Conservation (phyloP, 208 protist species). For the Trypanosomatidae sp. region DNA sequence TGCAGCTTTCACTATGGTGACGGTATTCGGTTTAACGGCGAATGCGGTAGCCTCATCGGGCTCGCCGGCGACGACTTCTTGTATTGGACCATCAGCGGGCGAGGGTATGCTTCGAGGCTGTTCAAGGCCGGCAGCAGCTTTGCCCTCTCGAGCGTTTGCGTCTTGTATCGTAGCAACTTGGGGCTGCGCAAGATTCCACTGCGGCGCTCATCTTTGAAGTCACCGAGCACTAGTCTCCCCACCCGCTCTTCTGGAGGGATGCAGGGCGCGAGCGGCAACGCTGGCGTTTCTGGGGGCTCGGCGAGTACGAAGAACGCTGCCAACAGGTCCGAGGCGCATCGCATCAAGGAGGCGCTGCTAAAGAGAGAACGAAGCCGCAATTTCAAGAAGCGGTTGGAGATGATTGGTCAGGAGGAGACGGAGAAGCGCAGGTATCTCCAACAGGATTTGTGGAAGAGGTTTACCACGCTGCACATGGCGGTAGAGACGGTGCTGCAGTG, state of each 20-base stretch:
- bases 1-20: slow-evolving; percentile 78
- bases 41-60: slow-evolving; percentile 73
- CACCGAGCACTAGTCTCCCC: not conserved
- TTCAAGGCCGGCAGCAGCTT: slow-evolving; percentile 65
- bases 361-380: slow-evolving; percentile 38
- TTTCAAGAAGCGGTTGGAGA: slow-evolving; percentile 28
- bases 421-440: slow-evolving; percentile 40
- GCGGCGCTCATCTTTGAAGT: slow-evolving; percentile 12
- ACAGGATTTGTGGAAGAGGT: slow-evolving; percentile 11
- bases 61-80: slow-evolving; percentile 68
- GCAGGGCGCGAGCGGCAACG: not conserved
- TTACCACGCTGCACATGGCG: slow-evolving; percentile 21
- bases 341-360: slow-evolving; percentile 52
- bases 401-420: slow-evolving; percentile 34
- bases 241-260: not conserved
- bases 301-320: slow-evolving; percentile 1
- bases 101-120: slow-evolving; percentile 58
- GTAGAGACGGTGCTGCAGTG: slow-evolving; percentile 16
- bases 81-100: slow-evolving; percentile 72
- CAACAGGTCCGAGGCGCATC: slow-evolving; percentile 23
- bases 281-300: not conserved
- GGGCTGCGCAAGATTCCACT: slow-evolving; percentile 17
- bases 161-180: slow-evolving; percentile 62
- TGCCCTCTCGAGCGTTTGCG: slow-evolving; percentile 46
- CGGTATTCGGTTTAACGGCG: slow-evolving; percentile 59